phyloP scores from a whole-genome alignment of 139 green algal genomes.

The Asterochloris sp. region DNA sequence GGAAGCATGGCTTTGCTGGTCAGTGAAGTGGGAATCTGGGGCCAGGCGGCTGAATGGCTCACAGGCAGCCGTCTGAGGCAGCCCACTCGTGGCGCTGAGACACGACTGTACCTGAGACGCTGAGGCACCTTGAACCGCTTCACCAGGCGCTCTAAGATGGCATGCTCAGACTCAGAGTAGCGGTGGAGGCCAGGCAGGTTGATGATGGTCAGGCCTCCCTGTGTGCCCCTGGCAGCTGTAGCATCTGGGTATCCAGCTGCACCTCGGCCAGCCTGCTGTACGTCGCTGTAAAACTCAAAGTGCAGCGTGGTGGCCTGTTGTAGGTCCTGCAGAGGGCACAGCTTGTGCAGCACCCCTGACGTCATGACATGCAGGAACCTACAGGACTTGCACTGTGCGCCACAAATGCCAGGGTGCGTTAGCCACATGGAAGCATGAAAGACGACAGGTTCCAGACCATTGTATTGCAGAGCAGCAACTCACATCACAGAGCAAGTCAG shows the following conservation, averaged over 20 bases:
- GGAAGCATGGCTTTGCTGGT: too few relatives aligned
- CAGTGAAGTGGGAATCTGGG: too few relatives aligned
- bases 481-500: too few relatives aligned
- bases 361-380: background rate
- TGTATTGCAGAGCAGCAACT: too few relatives aligned
- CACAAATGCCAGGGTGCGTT: background rate
- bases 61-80: too few relatives aligned
- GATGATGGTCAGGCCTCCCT: slow-evolving; percentile 39
- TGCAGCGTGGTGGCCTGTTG: slow-evolving; percentile 50
- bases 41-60: too few relatives aligned
- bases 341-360: background rate
- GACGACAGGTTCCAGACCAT: too few relatives aligned
- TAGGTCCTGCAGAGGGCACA: slow-evolving; percentile 27
- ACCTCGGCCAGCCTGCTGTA: background rate
- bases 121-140: slow-evolving; percentile 55
- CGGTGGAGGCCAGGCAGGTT: slow-evolving; percentile 45
- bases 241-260: background rate
- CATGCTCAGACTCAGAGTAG: slow-evolving; percentile 45
- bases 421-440: background rate
- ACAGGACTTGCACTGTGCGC: background rate
- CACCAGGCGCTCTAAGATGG: slow-evolving; percentile 63
- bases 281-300: slow-evolving; percentile 67
- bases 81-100: background rate
- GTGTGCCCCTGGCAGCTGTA: too few relatives aligned
- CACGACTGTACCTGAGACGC: slow-evolving; percentile 43